phyloP scores from a whole-genome alignment of 2,329 filamentous ascomycete genomes.

The Lomentospora prolificans region DNA sequence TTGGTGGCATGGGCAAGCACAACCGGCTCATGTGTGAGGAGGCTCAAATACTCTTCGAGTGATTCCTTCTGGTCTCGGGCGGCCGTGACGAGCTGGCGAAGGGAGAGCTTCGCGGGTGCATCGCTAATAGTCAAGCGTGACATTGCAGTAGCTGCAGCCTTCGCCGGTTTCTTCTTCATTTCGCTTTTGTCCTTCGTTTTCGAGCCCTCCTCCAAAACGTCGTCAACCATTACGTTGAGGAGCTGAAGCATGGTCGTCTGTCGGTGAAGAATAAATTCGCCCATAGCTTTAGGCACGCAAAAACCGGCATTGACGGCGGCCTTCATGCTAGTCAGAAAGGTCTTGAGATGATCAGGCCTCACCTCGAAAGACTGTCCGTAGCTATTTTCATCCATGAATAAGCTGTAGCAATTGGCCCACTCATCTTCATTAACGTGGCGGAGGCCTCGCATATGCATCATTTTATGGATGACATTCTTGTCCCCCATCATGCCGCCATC shows the following conservation, averaged over 20 bases:
- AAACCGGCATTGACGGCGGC: slow-evolving; percentile 15
- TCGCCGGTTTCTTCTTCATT: slow-evolving; percentile 19
- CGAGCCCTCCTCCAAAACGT: slow-evolving; percentile 29
- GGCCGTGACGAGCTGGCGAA: slow-evolving; percentile 10
- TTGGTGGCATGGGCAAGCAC: slow-evolving; percentile 25
- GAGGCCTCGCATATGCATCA: slow-evolving; percentile 24
- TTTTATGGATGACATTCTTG: slow-evolving; percentile 21
- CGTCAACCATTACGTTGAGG: slow-evolving; percentile 31
- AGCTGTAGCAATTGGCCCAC: slow-evolving; percentile 22
- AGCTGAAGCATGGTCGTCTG: slow-evolving; percentile 25
- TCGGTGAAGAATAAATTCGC: slow-evolving; percentile 28
- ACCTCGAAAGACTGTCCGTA: slow-evolving; percentile 28
- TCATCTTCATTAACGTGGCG: slow-evolving; percentile 15
- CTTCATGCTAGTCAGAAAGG: slow-evolving; percentile 10
- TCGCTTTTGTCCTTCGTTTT: slow-evolving; percentile 14
- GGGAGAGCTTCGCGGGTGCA: not conserved
- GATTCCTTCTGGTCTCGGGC: slow-evolving; percentile 23
- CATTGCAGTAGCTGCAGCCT: slow-evolving; percentile 11
- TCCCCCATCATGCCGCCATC: slow-evolving; percentile 25
- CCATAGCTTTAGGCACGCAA: slow-evolving; percentile 18
- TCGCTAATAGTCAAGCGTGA: not conserved
- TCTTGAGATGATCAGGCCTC: not conserved
- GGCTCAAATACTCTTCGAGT: slow-evolving; percentile 23
- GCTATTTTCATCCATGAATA: slow-evolving; percentile 22
- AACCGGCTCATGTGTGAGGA: slow-evolving; percentile 23